Percentiles rank a stretch among this genome's conserved stretches.
Evolutionary conservation across 805 yeast genomes (phyloP).

Genomic region (Pichia nanzhaoensis): DNA sequence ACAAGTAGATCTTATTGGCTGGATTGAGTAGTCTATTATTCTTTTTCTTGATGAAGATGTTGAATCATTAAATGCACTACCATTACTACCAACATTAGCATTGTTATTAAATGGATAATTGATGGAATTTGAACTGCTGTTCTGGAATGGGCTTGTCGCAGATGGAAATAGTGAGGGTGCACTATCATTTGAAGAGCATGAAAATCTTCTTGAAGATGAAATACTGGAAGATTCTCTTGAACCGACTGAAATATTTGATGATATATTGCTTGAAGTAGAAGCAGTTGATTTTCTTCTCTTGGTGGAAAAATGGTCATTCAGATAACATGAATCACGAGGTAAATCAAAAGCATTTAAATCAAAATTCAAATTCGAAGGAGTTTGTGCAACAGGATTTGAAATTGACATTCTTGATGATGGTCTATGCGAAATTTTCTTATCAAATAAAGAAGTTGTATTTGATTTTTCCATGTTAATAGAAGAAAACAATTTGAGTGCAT

Average conservation of each 20-base stretch:
- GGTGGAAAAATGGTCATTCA: slow-evolving; percentile 10
- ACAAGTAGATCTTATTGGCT: slow-evolving; percentile 7
- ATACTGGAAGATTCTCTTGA: slow-evolving; percentile 25
- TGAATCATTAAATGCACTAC: neutral
- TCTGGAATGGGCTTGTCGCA: slow-evolving; percentile 20
- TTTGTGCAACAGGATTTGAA: neutral
- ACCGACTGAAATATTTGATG: slow-evolving; percentile 19
- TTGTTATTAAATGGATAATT: neutral
- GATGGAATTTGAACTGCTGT: slow-evolving; percentile 2
- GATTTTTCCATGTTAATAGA: slow-evolving; percentile 6
- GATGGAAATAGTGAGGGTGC: slow-evolving; percentile 27
- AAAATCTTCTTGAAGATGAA: slow-evolving; percentile 24
- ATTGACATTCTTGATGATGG: neutral
- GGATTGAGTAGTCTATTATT: slow-evolving; percentile 8
- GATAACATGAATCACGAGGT: slow-evolving; percentile 17
- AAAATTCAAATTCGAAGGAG: slow-evolving; percentile 13
- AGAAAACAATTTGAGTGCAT: slow-evolving; percentile 23
- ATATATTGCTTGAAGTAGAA: slow-evolving; percentile 24
- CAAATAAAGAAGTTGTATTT: slow-evolving; percentile 18
- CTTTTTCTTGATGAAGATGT: slow-evolving; percentile 6
- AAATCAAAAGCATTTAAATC: slow-evolving; percentile 27
- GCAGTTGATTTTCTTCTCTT: slow-evolving; percentile 23
- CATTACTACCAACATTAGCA: neutral
- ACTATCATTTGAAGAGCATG: slow-evolving; percentile 21
- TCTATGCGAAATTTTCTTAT: slow-evolving; percentile 13